Evolutionary conservation across 148 eudicot genomes (phyloP).

Genomic region (Amaranthus hypochondriacus): DNA sequence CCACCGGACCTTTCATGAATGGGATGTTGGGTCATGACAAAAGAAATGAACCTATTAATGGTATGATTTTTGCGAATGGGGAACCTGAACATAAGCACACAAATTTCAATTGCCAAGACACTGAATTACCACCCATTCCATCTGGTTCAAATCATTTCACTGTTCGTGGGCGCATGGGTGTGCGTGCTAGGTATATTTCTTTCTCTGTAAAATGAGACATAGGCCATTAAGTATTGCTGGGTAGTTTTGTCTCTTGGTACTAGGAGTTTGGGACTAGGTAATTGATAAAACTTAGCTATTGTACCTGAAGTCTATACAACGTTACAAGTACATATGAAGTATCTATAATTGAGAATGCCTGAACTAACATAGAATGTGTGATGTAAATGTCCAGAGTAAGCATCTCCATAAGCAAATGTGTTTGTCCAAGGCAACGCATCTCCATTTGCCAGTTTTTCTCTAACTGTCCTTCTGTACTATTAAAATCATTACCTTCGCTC

Average conservation of each 20-base stretch:
- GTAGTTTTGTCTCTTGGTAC: too few relatives aligned
- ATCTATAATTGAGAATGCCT: too few relatives aligned
- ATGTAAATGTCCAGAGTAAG: too few relatives aligned
- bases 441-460: background rate
- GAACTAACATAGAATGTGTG: too few relatives aligned
- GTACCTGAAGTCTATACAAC: background rate
- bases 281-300: background rate
- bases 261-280: too few relatives aligned
- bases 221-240: too few relatives aligned
- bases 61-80: constrained; percentile 34
- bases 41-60: constrained; percentile 34
- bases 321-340: too few relatives aligned
- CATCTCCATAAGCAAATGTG: too few relatives aligned
- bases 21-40: constrained; percentile 46
- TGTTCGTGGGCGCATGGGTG: constrained; percentile 72
- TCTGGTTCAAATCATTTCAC: constrained; percentile 69
- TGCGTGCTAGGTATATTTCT: constrained; percentile 62
- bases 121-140: constrained; percentile 77
- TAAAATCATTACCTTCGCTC: background rate
- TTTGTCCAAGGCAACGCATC: too few relatives aligned
- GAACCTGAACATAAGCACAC: constrained; percentile 42
- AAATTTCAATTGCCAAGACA: constrained; percentile 32
- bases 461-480: background rate
- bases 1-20: constrained; percentile 48
- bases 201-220: background rate